A percentile compares a stretch with the other conserved stretches of the same genome.
Conservation (phyloP, 1,284 basidiomycete species). For the Naganishia sp. region DNA sequence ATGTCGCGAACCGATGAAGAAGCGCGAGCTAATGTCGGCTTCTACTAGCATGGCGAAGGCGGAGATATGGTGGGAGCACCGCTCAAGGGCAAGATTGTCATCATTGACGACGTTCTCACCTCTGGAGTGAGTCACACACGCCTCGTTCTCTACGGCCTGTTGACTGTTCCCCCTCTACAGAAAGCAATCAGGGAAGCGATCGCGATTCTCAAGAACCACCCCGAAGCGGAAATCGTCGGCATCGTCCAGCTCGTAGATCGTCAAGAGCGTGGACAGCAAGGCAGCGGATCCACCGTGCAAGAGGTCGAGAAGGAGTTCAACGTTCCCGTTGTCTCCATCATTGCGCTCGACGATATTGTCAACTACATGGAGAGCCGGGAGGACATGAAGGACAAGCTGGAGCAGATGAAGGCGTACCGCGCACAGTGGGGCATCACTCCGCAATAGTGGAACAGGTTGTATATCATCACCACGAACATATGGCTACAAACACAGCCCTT, state of each 20-base stretch:
- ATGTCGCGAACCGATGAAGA: background rate
- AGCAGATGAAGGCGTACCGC: slow-evolving; percentile 77
- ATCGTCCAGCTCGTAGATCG: slow-evolving; percentile 89
- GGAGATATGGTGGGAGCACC: slow-evolving; percentile 85
- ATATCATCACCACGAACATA: background rate
- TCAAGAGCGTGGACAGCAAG: slow-evolving; percentile 74
- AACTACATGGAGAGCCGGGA: slow-evolving; percentile 73
- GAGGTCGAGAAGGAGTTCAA: slow-evolving; percentile 78
- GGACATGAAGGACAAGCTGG: slow-evolving; percentile 64
- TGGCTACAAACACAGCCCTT: background rate
- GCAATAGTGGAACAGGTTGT: background rate
- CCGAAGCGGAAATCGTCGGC: slow-evolving; percentile 78
- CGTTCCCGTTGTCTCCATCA: slow-evolving; percentile 71
- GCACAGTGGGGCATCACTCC: slow-evolving; percentile 67
- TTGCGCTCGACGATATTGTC: slow-evolving; percentile 82
- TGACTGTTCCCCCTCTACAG: slow-evolving; percentile 14
- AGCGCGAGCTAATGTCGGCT: slow-evolving; percentile 6
- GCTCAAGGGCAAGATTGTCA: slow-evolving; percentile 77
- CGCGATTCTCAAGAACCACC: slow-evolving; percentile 64
- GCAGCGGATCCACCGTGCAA: slow-evolving; percentile 67
- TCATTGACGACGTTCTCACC: slow-evolving; percentile 97
- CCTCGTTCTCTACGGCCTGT: background rate
- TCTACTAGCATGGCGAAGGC: slow-evolving; percentile 80
- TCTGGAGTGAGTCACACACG: slow-evolving; percentile 60
- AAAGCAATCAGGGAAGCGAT: slow-evolving; percentile 86